Percentiles rank a stretch among this genome's conserved stretches.
These are phyloP conservation scores for Pyrenophora tritici-repentis DNA, from an alignment of 2,329 filamentous ascomycete species.

Conservation along the genomic window DNA sequence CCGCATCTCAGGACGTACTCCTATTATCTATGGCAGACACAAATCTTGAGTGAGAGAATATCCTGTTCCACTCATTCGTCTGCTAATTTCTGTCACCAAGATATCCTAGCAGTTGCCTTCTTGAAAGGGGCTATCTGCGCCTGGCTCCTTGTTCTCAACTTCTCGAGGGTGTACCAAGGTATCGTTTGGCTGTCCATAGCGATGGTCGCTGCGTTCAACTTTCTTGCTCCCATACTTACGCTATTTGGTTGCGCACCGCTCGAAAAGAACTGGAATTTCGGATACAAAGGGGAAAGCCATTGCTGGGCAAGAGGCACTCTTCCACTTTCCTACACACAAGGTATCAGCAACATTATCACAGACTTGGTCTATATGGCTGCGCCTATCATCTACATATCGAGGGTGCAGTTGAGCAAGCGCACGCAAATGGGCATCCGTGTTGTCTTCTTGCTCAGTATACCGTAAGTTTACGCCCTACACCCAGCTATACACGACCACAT, in stretches of 20 bases:
- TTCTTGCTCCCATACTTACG: constrained; percentile 30
- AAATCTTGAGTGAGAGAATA: constrained; percentile 24
- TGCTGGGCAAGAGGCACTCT: constrained; percentile 33
- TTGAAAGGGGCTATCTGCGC: constrained; percentile 40
- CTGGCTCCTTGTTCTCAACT: constrained; percentile 36
- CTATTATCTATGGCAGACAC: constrained; percentile 32
- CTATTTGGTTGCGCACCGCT: constrained; percentile 36
- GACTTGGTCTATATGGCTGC: constrained; percentile 37
- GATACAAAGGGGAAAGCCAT: constrained; percentile 14
- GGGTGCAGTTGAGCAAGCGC: constrained; percentile 27
- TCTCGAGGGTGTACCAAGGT: constrained; percentile 29
- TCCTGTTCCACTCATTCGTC: neutral
- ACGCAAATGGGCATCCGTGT: constrained; percentile 37
- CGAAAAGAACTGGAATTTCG: constrained; percentile 36
- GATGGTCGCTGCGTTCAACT: constrained; percentile 35
- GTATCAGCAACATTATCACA: constrained; percentile 36
- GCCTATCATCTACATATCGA: constrained; percentile 34
- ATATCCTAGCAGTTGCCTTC: constrained; percentile 36
- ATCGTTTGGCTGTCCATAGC: constrained; percentile 37
- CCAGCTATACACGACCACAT: neutral
- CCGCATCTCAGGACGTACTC: constrained; percentile 23
- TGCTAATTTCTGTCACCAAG: neutral
- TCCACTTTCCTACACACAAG: constrained; percentile 32
- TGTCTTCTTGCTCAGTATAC: constrained; percentile 37
- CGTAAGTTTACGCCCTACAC: constrained; percentile 21